These are phyloP conservation scores for Naganishia onofrii DNA, from an alignment of 768 basidiomycete genomes.

Conservation along the genomic window DNA sequence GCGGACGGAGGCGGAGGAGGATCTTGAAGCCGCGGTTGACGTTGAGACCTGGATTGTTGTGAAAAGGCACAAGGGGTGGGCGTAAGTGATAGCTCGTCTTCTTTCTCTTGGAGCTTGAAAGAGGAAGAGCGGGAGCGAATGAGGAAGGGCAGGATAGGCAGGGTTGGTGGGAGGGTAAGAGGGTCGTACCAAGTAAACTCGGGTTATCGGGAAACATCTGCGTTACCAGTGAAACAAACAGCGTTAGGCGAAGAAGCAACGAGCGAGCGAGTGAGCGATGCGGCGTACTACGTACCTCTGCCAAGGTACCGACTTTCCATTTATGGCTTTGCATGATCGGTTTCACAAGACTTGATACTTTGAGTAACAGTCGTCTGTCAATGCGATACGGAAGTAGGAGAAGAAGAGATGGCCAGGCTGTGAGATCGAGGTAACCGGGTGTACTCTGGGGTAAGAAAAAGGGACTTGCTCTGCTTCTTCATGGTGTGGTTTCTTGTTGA, in stretches of 20 bases:
- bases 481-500: slow-evolving; percentile 39
- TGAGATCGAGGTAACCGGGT: too few species aligned
- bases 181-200: slow-evolving; percentile 66
- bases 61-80: too few species aligned
- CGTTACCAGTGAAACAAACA: slow-evolving; percentile 41
- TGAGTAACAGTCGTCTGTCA: slow-evolving; percentile 41
- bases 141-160: background rate
- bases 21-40: slow-evolving; percentile 79
- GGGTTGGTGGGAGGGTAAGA: too few species aligned
- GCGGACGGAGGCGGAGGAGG: slow-evolving; percentile 72
- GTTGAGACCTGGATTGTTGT: slow-evolving; percentile 40
- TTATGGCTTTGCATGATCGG: slow-evolving; percentile 85
- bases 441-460: background rate
- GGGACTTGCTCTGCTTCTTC: slow-evolving; percentile 43
- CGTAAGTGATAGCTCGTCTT: background rate
- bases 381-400: slow-evolving; percentile 12
- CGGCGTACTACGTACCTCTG: slow-evolving; percentile 37
- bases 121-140: too few species aligned
- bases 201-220: slow-evolving; percentile 81
- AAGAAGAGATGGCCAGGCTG: too few species aligned
- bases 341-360: slow-evolving; percentile 64
- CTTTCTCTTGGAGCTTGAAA: too few species aligned
- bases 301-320: slow-evolving; percentile 60
- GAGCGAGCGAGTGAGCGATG: background rate
- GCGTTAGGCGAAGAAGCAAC: background rate